Conservation (phyloP, 305 asterid species). For the Caryopteris hybrid region DNA sequence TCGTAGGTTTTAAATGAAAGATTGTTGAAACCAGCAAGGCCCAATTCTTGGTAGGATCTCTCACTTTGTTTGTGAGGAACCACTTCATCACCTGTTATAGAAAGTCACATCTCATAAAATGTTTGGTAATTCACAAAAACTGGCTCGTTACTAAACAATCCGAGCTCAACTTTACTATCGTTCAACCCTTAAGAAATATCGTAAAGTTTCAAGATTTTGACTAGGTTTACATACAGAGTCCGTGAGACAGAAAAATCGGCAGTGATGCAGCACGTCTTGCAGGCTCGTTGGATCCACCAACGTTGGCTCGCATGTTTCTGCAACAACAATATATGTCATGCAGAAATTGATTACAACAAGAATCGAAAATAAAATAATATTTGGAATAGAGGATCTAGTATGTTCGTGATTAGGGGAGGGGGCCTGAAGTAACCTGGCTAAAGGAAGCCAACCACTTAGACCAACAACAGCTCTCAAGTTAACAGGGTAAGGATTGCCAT, state of each 20-base stretch:
- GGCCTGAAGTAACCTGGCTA: constrained; percentile 59
- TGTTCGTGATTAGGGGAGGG: too few relatives aligned
- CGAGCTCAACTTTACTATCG: too few relatives aligned
- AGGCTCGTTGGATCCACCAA: constrained; percentile 70
- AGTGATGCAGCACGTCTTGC: constrained; percentile 73
- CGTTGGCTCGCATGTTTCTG: constrained; percentile 61
- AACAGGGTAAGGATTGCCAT: constrained; percentile 70
- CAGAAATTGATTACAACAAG: too few relatives aligned
- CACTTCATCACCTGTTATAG: constrained; percentile 57
- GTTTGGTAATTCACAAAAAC: too few relatives aligned
- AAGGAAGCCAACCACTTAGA: constrained; percentile 96
- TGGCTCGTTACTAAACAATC: too few relatives aligned
- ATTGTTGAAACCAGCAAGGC: constrained; percentile 56
- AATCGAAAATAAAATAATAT: too few relatives aligned
- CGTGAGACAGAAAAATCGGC: constrained; percentile 83
- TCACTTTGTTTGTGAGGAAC: constrained; percentile 58
- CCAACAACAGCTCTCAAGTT: constrained; percentile 60
- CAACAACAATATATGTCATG: constrained; percentile 15
- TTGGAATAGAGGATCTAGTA: too few relatives aligned
- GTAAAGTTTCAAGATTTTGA: too few relatives aligned
- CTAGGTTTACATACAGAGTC: constrained; percentile 69
- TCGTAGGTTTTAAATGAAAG: constrained; percentile 54
- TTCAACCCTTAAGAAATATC: too few relatives aligned
- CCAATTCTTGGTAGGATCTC: constrained; percentile 45
- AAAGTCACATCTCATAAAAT: not conserved